Conservation (phyloP, 352 stramenopile genomes). For the Phytophthora pluvialis region DNA sequence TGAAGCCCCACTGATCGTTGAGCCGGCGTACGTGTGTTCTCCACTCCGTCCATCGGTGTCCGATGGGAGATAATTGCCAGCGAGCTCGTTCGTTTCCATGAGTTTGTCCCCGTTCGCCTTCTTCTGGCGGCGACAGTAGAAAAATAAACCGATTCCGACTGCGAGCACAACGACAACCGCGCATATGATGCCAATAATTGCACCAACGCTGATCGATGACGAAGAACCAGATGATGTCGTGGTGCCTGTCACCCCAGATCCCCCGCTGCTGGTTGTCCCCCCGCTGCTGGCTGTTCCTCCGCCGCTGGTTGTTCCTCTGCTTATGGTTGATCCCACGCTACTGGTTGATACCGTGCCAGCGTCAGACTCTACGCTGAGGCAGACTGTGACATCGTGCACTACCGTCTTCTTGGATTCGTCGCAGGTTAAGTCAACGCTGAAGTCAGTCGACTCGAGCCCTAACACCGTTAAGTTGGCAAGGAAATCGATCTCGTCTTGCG, state of each 20-base stretch:
- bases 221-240: not conserved
- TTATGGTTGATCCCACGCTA: too few species aligned
- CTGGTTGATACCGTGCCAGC: slow-evolving; percentile 2
- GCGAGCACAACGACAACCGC: not conserved
- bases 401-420: slow-evolving; percentile 35
- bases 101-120: not conserved
- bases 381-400: slow-evolving; percentile 33
- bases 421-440: slow-evolving; percentile 30
- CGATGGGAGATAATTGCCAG: not conserved
- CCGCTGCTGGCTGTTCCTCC: too few species aligned
- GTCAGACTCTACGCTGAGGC: slow-evolving; percentile 24
- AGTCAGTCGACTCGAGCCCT: slow-evolving; percentile 36
- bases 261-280: not conserved
- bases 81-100: not conserved
- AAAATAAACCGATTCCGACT: slow-evolving; percentile 1
- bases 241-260: not conserved
- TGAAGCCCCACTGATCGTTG: not conserved
- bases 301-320: too few species aligned
- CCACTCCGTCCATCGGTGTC: not conserved
- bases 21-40: not conserved
- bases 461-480: slow-evolving; percentile 34
- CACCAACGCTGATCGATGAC: not conserved
- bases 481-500: slow-evolving; percentile 36
- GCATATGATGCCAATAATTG: not conserved
- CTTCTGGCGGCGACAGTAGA: slow-evolving; percentile 1